Evolutionary conservation across 352 stramenopile species (phyloP), one percentile per base, ranked within the genome.

Genomic region (Phytophthora fragariaefolia): DNA sequence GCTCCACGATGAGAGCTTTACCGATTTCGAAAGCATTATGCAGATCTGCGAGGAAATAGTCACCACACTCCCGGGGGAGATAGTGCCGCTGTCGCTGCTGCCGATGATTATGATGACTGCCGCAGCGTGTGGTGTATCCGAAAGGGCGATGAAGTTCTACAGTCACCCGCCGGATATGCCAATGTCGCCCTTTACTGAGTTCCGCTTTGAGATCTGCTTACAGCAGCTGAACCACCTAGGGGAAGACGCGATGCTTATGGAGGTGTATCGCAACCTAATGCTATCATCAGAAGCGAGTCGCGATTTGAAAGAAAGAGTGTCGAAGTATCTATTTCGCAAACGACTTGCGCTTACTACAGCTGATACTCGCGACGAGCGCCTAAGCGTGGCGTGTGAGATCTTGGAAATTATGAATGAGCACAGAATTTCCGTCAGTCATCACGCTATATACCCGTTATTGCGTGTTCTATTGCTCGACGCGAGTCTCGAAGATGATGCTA

Each of bases 121-220:
- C 10, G 81, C 82, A 6, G 74, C 87, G 63, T 74, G 79, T 43
- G 79, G 75, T 10, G 66, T 85, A 53, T 64, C 86, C 2, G 52
- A 85, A 26, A 78, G 82, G 1, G 85, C 82, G 24, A 92, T 93
- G 83, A 69, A 73, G n/a, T 55, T 90, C 22, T 92, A 93, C 56
- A 58, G 58, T 18, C 77, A 87, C 30, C 67, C 74, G 2, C 55
- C 62, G 1, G 58, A 85, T 15, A 73, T 68, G 6, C 30, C 60
- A 2, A 82, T 91, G 76, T 70, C 64, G 22, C 40, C 34, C 2
- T 89, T 80, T 47, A 85, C 75, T 1, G 77, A 91, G 60, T 83
- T 82, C 58, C 80, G 76, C 9, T 90, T 93, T 54, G 83, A 90
- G 26, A 89, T 89, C 42, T 88, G 78, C 51, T 56, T 91, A 34